phyloP scores from a whole-genome alignment of 83 land plant genomes.

The Isoetes engelmannii region DNA sequence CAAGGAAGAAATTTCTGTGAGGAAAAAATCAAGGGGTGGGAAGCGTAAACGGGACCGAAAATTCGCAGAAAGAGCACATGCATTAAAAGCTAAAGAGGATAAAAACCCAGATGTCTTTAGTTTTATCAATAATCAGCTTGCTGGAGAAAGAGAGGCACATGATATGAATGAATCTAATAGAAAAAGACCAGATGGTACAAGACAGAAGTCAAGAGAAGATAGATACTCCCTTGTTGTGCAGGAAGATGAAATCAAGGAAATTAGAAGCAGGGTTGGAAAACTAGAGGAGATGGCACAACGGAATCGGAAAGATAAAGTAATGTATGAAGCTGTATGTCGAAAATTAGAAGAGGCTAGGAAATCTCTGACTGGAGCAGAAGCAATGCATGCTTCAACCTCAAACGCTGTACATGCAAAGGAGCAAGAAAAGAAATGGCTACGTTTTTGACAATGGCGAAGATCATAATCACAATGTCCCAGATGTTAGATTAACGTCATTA shows the following conservation, averaged over 20 bases:
- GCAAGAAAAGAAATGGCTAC: constrained; percentile 79
- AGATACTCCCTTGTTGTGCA: constrained; percentile 55
- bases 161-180: not conserved
- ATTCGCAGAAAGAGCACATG: constrained; percentile 61
- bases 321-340: constrained; percentile 69
- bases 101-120: constrained; percentile 61
- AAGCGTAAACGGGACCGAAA: constrained; percentile 86
- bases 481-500: too few relatives aligned
- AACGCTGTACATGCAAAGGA: constrained; percentile 70
- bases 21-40: constrained; percentile 86
- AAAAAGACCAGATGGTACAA: constrained; percentile 5
- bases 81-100: constrained; percentile 58
- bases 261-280: constrained; percentile 50
- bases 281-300: constrained; percentile 81
- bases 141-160: constrained; percentile 30
- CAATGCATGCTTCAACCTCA: constrained; percentile 60
- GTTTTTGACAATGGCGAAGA: constrained; percentile 41
- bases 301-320: constrained; percentile 74
- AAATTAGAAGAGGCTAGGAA: constrained; percentile 58
- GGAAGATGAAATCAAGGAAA: constrained; percentile 69
- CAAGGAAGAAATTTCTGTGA: constrained; percentile 26
- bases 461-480: not conserved
- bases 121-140: constrained; percentile 82
- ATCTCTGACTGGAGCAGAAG: constrained; percentile 57
- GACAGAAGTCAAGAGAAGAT: constrained; percentile 28